Evolutionary conservation across 2,329 filamentous ascomycete species (phyloP), one percentile per base, ranked within the genome.

Genomic region (Epichloe festucae): DNA sequence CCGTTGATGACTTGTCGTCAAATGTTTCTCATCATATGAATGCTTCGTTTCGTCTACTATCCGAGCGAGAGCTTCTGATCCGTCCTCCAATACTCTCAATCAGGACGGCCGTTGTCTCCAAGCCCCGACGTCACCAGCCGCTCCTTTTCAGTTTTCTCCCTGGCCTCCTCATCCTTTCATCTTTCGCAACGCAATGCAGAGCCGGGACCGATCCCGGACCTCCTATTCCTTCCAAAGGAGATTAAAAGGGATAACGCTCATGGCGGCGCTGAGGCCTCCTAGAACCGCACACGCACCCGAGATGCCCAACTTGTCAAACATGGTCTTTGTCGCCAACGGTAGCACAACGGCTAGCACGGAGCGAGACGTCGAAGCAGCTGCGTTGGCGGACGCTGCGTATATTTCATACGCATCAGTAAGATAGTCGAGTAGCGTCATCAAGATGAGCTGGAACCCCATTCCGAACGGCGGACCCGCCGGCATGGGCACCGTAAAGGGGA

Each of bases 301-400:
- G 19, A 78, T 73, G 2, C 71, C 71, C 1, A 79, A 66, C 3
- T 60, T 62, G 2, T 56, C 52, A 54, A 78, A 78, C 72, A 79
- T 76, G 53, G 67, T 68, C 2, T 67, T 64, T 3, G 74, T 74
- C 11, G 75, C 75, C 17, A 85, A 68, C 4, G 81, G 81, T 45
- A 85, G 68, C 1, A 82, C 67, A 0, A 95, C 90, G 44, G 89
- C 88, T 1, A 91, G 94, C 65, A 97, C 88, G 85, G 93, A 93
- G 51, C 93, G 90, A 1, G 87, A 95, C 69, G 69, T 95, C 52
- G 93, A 97, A 70, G 70, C 95, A 49, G 73, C 85, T 62, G 93
- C 91, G 44, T 77, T 97, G 62, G 87, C 90, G 21, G 84, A 82
- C 62, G 83, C 82, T 46, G 81, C 79, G 58, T 78, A 85, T 45